phyloP scores from a whole-genome alignment of 179 eudicot species.

The Sideroxylon spinosum region DNA sequence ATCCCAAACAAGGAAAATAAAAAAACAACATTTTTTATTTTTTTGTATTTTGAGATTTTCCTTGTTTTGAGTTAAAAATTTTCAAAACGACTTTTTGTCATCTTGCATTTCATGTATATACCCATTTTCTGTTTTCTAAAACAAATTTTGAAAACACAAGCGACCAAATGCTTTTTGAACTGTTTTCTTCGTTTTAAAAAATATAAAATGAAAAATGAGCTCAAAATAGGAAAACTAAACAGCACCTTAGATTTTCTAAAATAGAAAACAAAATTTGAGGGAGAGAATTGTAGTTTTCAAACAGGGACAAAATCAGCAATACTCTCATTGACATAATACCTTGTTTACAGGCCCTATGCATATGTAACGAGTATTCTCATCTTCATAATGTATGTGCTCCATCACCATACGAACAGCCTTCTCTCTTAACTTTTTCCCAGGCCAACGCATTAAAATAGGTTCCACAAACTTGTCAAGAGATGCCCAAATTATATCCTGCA shows the following conservation, averaged over 20 bases:
- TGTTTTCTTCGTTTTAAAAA: too few relatives aligned
- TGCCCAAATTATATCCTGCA: slow-evolving; percentile 50
- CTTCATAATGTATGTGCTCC: slow-evolving; percentile 53
- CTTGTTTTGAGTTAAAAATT: too few relatives aligned
- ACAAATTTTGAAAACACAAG: too few relatives aligned
- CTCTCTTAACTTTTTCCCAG: slow-evolving; percentile 45
- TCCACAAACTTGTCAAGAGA: slow-evolving; percentile 39
- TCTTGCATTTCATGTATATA: too few relatives aligned
- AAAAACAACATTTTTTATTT: too few relatives aligned
- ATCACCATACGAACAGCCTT: slow-evolving; percentile 33
- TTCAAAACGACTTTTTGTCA: too few relatives aligned
- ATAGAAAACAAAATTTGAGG: slow-evolving; percentile 5
- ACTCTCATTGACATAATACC: slow-evolving; percentile 21
- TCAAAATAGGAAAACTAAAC: too few relatives aligned
- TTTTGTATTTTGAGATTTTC: too few relatives aligned
- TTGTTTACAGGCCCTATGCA: slow-evolving; percentile 54
- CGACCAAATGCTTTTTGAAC: too few relatives aligned
- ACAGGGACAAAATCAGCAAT: neutral
- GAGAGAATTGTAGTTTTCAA: neutral
- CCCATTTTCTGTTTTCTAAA: too few relatives aligned
- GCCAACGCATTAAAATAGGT: slow-evolving; percentile 44
- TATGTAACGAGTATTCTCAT: slow-evolving; percentile 47
- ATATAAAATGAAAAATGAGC: too few relatives aligned
- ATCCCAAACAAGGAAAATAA: too few relatives aligned
- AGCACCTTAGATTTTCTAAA: neutral